Percentiles rank a stretch among this genome's conserved stretches.
These are phyloP conservation scores for Sclerotinia trifoliorum DNA, from an alignment of 2,329 filamentous ascomycete species.

Conservation along the genomic window DNA sequence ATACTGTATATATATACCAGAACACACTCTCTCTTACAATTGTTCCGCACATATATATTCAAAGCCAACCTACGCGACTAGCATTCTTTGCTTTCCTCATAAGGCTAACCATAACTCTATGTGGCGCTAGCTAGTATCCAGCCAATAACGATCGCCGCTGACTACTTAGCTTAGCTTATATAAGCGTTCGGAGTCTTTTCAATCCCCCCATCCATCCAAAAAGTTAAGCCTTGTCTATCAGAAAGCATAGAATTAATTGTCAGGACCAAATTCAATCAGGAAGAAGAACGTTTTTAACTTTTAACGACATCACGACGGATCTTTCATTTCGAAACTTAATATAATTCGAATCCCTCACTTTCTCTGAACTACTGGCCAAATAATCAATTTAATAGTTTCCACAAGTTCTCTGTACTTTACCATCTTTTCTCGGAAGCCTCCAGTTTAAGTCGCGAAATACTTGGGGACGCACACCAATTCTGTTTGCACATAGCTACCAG, in stretches of 20 bases:
- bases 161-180: not conserved
- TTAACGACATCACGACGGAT: slow-evolving; percentile 11
- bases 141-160: not conserved
- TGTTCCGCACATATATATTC: not conserved
- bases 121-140: not conserved
- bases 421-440: not conserved
- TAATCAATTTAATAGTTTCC: not conserved
- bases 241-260: slow-evolving; percentile 10
- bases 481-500: slow-evolving; percentile 2
- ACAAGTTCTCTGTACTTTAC: not conserved
- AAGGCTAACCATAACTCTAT: not conserved
- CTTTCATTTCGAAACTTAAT: not conserved
- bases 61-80: not conserved
- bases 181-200: slow-evolving; percentile 12
- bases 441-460: not conserved
- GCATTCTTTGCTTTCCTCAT: not conserved
- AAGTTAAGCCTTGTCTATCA: slow-evolving; percentile 17
- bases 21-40: not conserved
- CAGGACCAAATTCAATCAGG: slow-evolving; percentile 3
- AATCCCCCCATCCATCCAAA: slow-evolving; percentile 11
- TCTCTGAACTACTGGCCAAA: not conserved
- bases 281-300: slow-evolving; percentile 13
- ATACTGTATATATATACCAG: not conserved
- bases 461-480: slow-evolving; percentile 4
- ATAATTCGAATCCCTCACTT: slow-evolving; percentile 1